Evolutionary conservation across 768 basidiomycete genomes (phyloP), one percentile per base, ranked within the genome.

Genomic region (Austroboletus festivus): DNA sequence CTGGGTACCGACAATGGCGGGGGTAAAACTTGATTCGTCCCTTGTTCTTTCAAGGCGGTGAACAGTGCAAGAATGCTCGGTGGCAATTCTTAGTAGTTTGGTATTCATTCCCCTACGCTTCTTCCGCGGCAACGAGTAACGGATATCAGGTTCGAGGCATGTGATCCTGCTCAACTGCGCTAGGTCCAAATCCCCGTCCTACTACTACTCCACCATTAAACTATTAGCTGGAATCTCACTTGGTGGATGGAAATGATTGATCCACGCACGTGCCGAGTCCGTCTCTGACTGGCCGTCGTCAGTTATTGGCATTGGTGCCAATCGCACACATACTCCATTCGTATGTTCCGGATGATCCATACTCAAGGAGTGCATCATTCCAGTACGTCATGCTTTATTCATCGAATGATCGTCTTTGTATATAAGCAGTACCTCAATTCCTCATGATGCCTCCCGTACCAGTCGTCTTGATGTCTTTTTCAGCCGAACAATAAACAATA

Each of bases 111-210:
- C 23, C 20, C 15, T 20, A n/a, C 44, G 30, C 46, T 61, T 55
- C 50, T 53, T 48, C 56, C 60, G 56, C 53, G 60, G 55, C 30
- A 46, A 56, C 56, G 40, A n/a, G n/a, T n/a, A n/a, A n/a, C n/a
- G n/a, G n/a, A n/a, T n/a, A n/a, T n/a, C n/a, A n/a, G n/a, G n/a
- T n/a, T n/a, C n/a, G n/a, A n/a, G n/a, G n/a, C 42, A 16, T 31
- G 22, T 38, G 21, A 19, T 33, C 34, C 20, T 31, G 24, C 24
- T 38, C 38, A 44, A 30, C n/a, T 22, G 16, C 49, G 31, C 38
- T 41, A 47, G 49, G 47, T 42, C 42, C 24, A 31, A 34, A 4
- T 2, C 41, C 19, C 38, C 35, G n/a, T n/a, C n/a, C n/a, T n/a
- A n/a, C n/a, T n/a, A 8, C 43, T 47, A 44, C 40, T 15, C 19